Evolutionary conservation across 2,329 filamentous ascomycete genomes (phyloP), one percentile per base, ranked within the genome.

Genomic region (Arthrobotrys sphaeroides): DNA sequence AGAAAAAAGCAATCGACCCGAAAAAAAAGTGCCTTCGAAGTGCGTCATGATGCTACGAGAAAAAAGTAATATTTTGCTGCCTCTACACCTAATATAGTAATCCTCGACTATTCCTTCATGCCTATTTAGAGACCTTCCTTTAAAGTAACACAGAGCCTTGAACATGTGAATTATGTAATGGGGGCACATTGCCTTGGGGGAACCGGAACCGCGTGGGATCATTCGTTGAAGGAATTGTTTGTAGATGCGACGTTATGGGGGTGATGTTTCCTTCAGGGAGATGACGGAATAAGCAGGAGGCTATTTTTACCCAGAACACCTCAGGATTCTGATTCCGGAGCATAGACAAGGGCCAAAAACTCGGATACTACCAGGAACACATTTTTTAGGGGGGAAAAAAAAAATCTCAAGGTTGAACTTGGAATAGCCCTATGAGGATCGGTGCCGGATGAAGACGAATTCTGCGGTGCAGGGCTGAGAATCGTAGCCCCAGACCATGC

Each of bases 1-100:
- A 22, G 18, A 26, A 22, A 42, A 36, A 64, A 57, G 62, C 62
- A 68, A 68, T 62, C 70, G 47, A 74, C 68, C 68, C 20, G 18
- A 13, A 40, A 42, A 28, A 60, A 53, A 51, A 36, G 43, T 22
- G 16, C 43, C 47, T 64, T 20, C n/a, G n/a, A 26, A 22, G 16
- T 55, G 38, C n/a, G 43, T 51, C 4, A 43, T 42, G 26, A 45
- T 51, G 33, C 40, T 51, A 38, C 4, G 9, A 51, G 16, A 64
- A 47, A 49, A 10, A 22, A 13, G 12, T 33, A 38, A 38, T 12
- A 47, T 22, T 26, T 31, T n/a, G 38, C 47, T 36, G 4, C 47
- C 33, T 16, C 47, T 53, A 55, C 31, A 13, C 36, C 31, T 38
- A 55, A 55, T 38, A 38, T 38, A 38, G 51, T 55, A 55, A 55